Base-by-base conservation (phyloP, 257 asterid species). In the Primulina tabacum region DNA sequence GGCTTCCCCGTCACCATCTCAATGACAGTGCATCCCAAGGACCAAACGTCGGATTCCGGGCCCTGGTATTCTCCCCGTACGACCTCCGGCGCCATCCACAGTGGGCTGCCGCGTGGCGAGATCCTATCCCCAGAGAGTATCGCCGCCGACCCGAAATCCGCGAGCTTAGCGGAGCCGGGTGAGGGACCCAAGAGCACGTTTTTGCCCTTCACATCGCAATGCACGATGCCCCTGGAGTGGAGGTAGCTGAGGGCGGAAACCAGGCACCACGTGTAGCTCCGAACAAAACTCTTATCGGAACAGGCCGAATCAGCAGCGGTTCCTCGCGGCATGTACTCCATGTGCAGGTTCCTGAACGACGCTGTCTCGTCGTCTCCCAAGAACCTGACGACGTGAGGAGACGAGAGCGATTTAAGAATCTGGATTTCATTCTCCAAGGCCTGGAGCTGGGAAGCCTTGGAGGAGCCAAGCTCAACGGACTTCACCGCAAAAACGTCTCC, bases 31-130 rank as follows among this genome's bases (percentile, higher is more conserved):
- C 93, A 87, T 3, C 93, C 93, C 68, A 87, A 14, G 37, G 93
- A 87, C 93, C 93, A 87, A 33, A 87, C 86, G 35, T 87, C 93
- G 43, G 93, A 81, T 53, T 87, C 93, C 67, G 84, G 83, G 59
- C 88, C 93, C 76, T 87, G 93, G 21, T 67, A 73, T 72, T 81
- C 93, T 9, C 82, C 79, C 5, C 90, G 79, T 1, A 87, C 18
- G 64, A 78, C 93, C 83, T 87, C 93, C 75, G 93, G 93, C 56
- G 93, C 90, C 93, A 87, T 87, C 93, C 93, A 87, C 59, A 87
- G 65, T 40, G 93, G 93, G 33, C 86, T 87, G 4, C 93, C 93
- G 11, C 90, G 85, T 0, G 79, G 68, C 64, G 67, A 0, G 55
- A 52, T 64, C 40, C 53, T 7, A 18, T 2, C 7, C 24, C 9